Evolutionary conservation across 2,329 filamentous ascomycete genomes (phyloP).

Genomic region (Colletotrichum sp.): DNA sequence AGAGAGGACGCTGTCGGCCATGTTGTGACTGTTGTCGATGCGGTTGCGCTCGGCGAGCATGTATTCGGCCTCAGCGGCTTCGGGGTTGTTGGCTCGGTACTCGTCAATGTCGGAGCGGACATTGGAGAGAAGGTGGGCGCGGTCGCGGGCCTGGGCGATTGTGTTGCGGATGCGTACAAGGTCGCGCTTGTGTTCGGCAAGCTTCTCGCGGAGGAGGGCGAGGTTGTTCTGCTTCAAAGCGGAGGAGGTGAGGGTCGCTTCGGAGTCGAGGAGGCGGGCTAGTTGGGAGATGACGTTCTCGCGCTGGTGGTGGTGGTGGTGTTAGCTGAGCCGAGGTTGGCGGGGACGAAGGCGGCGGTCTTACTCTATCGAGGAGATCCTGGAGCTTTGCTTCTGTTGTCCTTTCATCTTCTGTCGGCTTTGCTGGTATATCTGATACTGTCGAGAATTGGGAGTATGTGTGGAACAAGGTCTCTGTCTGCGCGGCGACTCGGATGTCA

Average conservation of each 20-base stretch:
- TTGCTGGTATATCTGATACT: constrained; percentile 77
- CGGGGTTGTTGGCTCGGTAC: constrained; percentile 83
- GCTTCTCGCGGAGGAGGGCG: constrained; percentile 86
- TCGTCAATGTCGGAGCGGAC: constrained; percentile 92
- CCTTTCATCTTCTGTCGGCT: constrained; percentile 85
- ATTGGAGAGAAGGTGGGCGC: constrained; percentile 87
- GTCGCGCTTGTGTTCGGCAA: constrained; percentile 85
- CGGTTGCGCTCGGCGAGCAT: constrained; percentile 90
- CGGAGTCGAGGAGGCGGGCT: constrained; percentile 88
- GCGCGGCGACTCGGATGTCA: constrained; percentile 14
- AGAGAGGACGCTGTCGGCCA: constrained; percentile 88
- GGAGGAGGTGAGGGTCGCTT: constrained; percentile 84
- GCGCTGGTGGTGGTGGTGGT: constrained; percentile 58
- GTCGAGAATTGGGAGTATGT: constrained; percentile 91
- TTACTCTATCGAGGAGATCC: constrained; percentile 83
- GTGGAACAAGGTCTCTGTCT: constrained; percentile 87
- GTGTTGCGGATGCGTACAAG: constrained; percentile 75
- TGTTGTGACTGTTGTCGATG: constrained; percentile 87
- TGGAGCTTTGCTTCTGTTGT: constrained; percentile 81
- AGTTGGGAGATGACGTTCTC: constrained; percentile 84
- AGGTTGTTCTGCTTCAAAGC: constrained; percentile 98
- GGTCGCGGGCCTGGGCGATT: constrained; percentile 80
- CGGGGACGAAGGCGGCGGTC: background rate
- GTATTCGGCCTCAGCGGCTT: constrained; percentile 89
- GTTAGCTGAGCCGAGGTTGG: background rate